Evolutionary conservation across 805 yeast genomes (phyloP), one percentile per base, ranked within the genome.

Genomic region (Nakazawaea ishiwadae): DNA sequence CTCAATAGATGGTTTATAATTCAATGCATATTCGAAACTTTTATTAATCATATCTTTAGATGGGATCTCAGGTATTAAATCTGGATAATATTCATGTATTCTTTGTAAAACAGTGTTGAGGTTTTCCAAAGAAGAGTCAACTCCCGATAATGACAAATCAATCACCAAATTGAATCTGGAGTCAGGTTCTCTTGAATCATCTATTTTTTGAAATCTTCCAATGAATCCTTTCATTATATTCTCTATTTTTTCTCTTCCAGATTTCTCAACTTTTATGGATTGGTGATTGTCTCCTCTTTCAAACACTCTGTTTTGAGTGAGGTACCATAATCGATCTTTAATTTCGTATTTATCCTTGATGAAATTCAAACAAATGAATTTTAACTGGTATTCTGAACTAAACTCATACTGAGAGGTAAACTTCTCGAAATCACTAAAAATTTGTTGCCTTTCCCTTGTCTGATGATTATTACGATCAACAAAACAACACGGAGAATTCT

Each of bases 281-380:
- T 85, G 96, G 57, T 93, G 99, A 48, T 85, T 82, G 53, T 89
- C 89, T 2, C 96, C 97, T 51, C 99, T 71, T 2, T 55, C 54
- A 5, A 68, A 37, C 0, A 91, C 83, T 42, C 97, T 69, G 0
- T 65, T 57, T 7, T 64, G 59, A 0, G 96, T 85, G 0, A 79
- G 45, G 2, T 65, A 50, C 73, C 77, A 73, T 1, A 80, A 50
- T 4, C 59, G 50, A 4, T 60, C 48, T 21, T 46, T 24, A 4
- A 28, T 19, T 31, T 55, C 52, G 4, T 47, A 43, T 5, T 36
- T 37, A 6, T 47, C 31, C 0, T 74, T 69, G 6, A 81, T 59
- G 55, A 85, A 91, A 48, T 88, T 79, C 35, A 90, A 55, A 18
- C 87, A 85, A 21, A 91, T 70, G 37, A 77, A 75, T 39, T 75